Evolutionary conservation across 805 yeast species (phyloP), one percentile per base, ranked within the genome.

Genomic region (Candida sonorensis): DNA sequence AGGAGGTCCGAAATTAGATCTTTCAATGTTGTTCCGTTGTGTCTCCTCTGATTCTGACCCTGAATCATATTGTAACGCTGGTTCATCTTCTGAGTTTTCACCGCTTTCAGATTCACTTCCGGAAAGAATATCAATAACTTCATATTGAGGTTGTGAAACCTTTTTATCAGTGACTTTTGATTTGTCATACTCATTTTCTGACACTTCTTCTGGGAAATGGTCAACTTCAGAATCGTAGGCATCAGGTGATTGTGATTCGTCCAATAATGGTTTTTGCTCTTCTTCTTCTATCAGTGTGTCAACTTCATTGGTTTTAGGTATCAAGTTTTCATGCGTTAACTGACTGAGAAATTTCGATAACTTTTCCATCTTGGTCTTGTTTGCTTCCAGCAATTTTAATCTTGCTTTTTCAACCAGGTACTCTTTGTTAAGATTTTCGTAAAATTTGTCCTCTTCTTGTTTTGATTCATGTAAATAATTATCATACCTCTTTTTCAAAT

Each of bases 401-500:
- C 32, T 36, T 33, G 42, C 42, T 15, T 37, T 40, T 30, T 44
- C 50, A 9, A 33, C 23, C 37, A 25, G 30, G 42, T 54, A 52
- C 22, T 66, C 71, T 10, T 43, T 37, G 23, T 56, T 55, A 9
- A 67, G 31, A 20, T 55, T 51, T 10, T 56, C 54, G 26, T 62
- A 58, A 33, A 65, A 61, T 20, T 36, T 31, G 25, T 48, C 47
- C 34, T 67, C 72, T 25, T 66, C 64, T 13, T 41, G 40, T 21
- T 51, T 51, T 7, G 61, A 59, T 17, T 55, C 41, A 11, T 44
- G 40, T 10, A 62, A 38, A 10, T 57, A 51, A 6, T 44, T 42
- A 20, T 51, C 37, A 10, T 66, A 68, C 27, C 56, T 51, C 8
- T 31, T 36, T 29, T 57, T 63, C 36, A 65, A 35, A 3, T 53